Evolutionary conservation across 805 yeast species (phyloP).

Genomic region (Metschnikowia orientalis): DNA sequence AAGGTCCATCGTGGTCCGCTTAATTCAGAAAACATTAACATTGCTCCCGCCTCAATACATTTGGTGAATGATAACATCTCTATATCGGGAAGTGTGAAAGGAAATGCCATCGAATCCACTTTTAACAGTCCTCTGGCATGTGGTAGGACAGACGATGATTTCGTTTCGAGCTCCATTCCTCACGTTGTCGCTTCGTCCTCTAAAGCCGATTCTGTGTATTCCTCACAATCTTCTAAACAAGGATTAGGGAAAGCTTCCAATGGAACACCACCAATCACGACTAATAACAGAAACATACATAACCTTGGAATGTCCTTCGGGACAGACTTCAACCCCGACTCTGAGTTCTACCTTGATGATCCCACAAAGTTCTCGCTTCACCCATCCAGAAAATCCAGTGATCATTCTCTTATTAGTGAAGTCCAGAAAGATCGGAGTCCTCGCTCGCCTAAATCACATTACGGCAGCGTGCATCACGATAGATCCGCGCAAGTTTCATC

Average conservation of each 20-base stretch:
- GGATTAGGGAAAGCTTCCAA: constrained; percentile 13
- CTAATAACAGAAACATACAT: constrained; percentile 4
- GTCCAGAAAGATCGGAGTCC: constrained; percentile 9
- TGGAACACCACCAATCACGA: constrained; percentile 17
- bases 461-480: constrained; percentile 4
- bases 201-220: constrained; percentile 23
- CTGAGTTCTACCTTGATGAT: constrained; percentile 25
- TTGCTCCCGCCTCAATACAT: constrained; percentile 12
- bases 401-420: constrained; percentile 13
- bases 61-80: constrained; percentile 14
- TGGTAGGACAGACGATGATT: constrained; percentile 9
- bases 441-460: constrained; percentile 13
- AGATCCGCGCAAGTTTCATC: constrained; percentile 1
- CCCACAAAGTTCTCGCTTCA: constrained; percentile 12
- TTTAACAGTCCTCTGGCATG: constrained; percentile 11
- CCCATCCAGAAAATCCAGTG: constrained; percentile 12
- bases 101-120: constrained; percentile 8
- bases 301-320: constrained; percentile 3
- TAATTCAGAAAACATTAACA: constrained; percentile 11
- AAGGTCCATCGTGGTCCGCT: constrained; percentile 1
- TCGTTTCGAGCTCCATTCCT: constrained; percentile 3
- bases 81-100: constrained; percentile 13
- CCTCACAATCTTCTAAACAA: constrained; percentile 20
- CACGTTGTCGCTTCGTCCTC: constrained; percentile 4
- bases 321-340: constrained; percentile 15